Evolutionary conservation across 352 stramenopile species (phyloP), one percentile per base, ranked within the genome.

Genomic region (Phytophthora kernoviae): DNA sequence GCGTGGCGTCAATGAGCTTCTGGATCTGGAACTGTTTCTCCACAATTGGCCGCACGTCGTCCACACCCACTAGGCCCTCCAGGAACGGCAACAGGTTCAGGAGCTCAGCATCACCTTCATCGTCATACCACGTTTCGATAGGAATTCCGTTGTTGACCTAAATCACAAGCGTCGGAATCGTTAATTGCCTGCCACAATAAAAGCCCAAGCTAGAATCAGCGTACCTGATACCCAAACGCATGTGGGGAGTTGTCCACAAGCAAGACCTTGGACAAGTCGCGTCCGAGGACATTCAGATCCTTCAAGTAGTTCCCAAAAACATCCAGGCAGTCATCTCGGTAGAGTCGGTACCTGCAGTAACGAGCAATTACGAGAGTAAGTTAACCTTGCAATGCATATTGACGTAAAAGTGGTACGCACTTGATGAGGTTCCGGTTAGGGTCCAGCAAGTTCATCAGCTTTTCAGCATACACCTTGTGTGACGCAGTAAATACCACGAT

Each of bases 401-500:
- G 11, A 2, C 10, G 2, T 14, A 9, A 6, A 39, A 8, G 20
- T 11, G 24, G 2, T 9, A 54, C 77, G 74, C 72, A 93, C 79
- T 94, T 94, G 70, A 98, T 96, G 34, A 94, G 76, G 24, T 94
- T 84, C 33, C 82, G 68, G 24, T 96, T 66, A 11, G 96, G 96
- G 75, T 99, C 98, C 52, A 99, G 86, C 49, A 98, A 78, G 74
- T 99, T 94, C 44, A 99, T 86, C 47, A 99, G 78, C 49, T 96
- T 96, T 64, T 99, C 94, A 0, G 98, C 98, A 68, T 99, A 99
- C 14, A 81, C 85, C 40, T 84, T 84, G 64, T 95, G 97, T 22
- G 90, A 98, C 0, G 98, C 98, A 2, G 98, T 99, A 74, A 99
- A 99, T 5, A 99, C 88, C n/a, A 99, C 90, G n/a, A 99, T 95